Base-by-base conservation (phyloP, 1,284 basidiomycete species). In the Agaricales sp. region DNA sequence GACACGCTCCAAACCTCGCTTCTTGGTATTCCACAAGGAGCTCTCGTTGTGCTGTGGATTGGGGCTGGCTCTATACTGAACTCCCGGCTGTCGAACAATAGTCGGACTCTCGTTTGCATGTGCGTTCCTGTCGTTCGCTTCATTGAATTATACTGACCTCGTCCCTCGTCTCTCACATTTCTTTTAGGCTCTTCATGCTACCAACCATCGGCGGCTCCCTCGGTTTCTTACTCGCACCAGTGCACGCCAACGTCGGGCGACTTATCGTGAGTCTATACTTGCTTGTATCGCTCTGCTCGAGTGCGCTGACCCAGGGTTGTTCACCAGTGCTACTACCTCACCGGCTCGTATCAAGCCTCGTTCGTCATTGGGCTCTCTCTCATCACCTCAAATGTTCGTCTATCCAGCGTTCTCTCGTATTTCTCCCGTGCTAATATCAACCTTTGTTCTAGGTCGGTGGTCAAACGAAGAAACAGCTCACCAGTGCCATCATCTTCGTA, bases 1-100 rank as follows among this genome's bases (percentile, higher is more conserved):
- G 59, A 59, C 14, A 59, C 58, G 2, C 54, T 64, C 3, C 62
- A 69, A 50, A 70, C 69, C 1, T 62, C 67, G 1, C 59, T 71
- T 0, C 59, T 70, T 2, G 54, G 65, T 43, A 65, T 65, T 44
- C 63, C 68, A 22, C 59, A 62, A 45, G 69, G 58, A 8, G 53
- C 48, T 14, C 37, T 58, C 3, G 52, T 59, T 11, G 52, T 52
- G 24, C 51, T 56, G 39, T 58, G 53, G 53, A 56, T 56, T 43
- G 50, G 18, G 4, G 22, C 19, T 19, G 55, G 52, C 12, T 54
- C 54, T 14, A 49, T 46, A 38, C 45, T 58, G 39, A 59, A 57
- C 50, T 50, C 43, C 13, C 51, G 52, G n/a, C 51, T 57, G 19
- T 57, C 58, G 4, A 25, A 30, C 8, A 59, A 59, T 47, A 55